These are phyloP conservation scores for Pleoardoris graminearum DNA, from an alignment of 2,329 filamentous ascomycete genomes.

Conservation along the genomic window DNA sequence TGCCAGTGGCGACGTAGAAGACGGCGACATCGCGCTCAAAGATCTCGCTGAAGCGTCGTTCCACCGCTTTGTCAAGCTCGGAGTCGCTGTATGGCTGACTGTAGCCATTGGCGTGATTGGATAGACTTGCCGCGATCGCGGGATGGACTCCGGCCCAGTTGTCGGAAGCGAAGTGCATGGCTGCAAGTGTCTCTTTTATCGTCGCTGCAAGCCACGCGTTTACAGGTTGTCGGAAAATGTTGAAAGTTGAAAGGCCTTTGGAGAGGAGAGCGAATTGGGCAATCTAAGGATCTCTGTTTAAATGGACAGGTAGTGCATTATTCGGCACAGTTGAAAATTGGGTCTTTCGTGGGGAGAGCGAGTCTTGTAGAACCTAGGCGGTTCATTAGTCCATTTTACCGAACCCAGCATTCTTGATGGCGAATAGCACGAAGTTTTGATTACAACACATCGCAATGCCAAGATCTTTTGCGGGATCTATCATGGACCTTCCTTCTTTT, in stretches of 20 bases:
- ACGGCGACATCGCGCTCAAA: not conserved
- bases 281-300: not conserved
- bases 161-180: slow-evolving; percentile 3
- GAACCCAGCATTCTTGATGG: not conserved
- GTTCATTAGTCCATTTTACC: not conserved
- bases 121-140: not conserved
- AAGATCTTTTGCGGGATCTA: too few relatives aligned
- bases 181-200: not conserved
- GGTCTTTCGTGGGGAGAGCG: not conserved
- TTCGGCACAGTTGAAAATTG: not conserved
- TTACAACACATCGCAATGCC: too few relatives aligned
- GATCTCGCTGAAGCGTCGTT: not conserved
- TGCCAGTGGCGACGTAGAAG: slow-evolving; percentile 2
- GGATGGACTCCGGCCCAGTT: slow-evolving; percentile 2
- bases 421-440: too few relatives aligned
- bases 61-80: not conserved
- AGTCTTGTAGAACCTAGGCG: not conserved
- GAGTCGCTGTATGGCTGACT: not conserved
- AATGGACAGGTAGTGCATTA: not conserved
- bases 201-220: too few relatives aligned
- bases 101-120: not conserved
- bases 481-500: too few relatives aligned
- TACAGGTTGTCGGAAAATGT: too few relatives aligned
- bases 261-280: not conserved
- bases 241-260: not conserved